phyloP scores from a whole-genome alignment of 2,329 filamentous ascomycete genomes.

The Talaromyces piceae region DNA sequence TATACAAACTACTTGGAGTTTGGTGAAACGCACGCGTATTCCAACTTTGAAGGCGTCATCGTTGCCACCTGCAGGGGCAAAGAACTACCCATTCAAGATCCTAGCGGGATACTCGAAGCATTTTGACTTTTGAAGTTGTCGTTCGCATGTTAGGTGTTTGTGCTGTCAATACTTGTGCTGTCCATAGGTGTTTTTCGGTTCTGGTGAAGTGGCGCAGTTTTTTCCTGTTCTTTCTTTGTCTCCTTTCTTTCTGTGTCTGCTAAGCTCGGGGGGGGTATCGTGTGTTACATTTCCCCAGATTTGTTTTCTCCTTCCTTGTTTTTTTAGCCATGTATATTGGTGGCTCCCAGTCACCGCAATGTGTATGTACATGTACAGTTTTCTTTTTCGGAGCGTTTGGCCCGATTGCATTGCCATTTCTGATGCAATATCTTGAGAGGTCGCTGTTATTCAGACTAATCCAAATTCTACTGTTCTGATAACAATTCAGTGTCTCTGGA shows the following conservation, averaged over 20 bases:
- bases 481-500: neutral
- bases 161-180: neutral
- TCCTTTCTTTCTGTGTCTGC: neutral
- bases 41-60: slow-evolving; percentile 17
- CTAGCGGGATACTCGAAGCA: neutral
- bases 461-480: neutral
- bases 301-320: neutral
- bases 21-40: slow-evolving; percentile 15
- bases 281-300: too few species aligned
- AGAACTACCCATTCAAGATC: slow-evolving; percentile 5
- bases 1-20: slow-evolving; percentile 19
- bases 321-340: neutral
- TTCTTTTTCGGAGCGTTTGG: neutral
- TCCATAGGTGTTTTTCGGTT: neutral
- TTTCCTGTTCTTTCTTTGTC: neutral
- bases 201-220: neutral
- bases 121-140: neutral
- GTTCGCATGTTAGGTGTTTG: neutral
- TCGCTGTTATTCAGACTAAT: neutral
- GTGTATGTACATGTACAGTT: neutral
- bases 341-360: neutral
- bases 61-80: slow-evolving; percentile 21
- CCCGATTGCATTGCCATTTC: neutral
- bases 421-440: neutral
- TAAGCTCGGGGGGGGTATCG: too few species aligned